These are phyloP conservation scores for Penicillium digitatum DNA, from an alignment of 2,329 filamentous ascomycete species.

Conservation along the genomic window DNA sequence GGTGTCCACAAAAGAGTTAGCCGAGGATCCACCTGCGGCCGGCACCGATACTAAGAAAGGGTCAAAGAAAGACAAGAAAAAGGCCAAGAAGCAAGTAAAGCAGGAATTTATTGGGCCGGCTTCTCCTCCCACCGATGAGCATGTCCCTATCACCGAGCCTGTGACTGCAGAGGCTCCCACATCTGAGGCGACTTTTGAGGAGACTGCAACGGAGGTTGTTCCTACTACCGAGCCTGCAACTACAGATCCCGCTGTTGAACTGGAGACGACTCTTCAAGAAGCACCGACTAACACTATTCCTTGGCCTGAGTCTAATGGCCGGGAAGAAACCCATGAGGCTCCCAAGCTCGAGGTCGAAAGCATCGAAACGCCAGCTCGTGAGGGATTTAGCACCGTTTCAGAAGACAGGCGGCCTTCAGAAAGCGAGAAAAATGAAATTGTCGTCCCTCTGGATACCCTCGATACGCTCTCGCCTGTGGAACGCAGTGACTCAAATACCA, in stretches of 20 bases:
- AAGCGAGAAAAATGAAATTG: not conserved
- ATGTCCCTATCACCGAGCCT: not conserved
- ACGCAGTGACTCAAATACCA: not conserved
- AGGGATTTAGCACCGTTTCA: not conserved
- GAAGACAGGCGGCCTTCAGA: slow-evolving; percentile 1
- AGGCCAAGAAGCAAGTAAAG: slow-evolving; percentile 28
- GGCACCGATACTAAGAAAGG: slow-evolving; percentile 23
- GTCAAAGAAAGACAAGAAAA: slow-evolving; percentile 40
- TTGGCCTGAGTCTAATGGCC: not conserved
- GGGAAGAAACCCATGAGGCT: not conserved
- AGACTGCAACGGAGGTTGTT: not conserved
- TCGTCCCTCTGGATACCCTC: not conserved
- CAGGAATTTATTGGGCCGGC: slow-evolving; percentile 8
- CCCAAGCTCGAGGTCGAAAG: not conserved
- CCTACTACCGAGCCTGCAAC: not conserved
- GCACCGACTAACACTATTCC: not conserved
- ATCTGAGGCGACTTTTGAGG: not conserved
- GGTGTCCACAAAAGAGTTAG: slow-evolving; percentile 4
- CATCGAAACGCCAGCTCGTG: not conserved
- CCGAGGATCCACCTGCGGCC: slow-evolving; percentile 12
- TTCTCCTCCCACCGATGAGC: not conserved
- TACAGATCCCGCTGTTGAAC: not conserved
- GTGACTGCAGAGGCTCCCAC: not conserved
- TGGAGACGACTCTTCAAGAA: not conserved
- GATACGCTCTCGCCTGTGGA: not conserved